These are phyloP conservation scores for Daldinia eschscholtzii DNA, from an alignment of 2,329 filamentous ascomycete genomes.

Conservation along the genomic window DNA sequence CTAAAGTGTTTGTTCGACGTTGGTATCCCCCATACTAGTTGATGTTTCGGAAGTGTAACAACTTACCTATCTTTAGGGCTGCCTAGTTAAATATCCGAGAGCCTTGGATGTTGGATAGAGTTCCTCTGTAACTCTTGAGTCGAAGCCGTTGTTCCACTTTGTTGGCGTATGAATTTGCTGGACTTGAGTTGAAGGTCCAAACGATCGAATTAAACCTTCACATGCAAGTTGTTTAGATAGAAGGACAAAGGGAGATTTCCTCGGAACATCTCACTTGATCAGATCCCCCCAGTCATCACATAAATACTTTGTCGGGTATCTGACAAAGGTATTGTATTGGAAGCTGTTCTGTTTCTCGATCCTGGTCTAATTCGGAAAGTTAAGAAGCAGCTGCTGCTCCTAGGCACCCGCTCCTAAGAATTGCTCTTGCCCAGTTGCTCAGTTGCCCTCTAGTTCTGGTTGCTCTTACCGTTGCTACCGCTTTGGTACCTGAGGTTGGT, in stretches of 20 bases:
- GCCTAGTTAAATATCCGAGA: background rate
- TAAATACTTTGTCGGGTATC: background rate
- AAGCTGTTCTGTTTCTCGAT: no score
- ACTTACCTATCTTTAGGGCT: background rate
- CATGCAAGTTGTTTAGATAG: background rate
- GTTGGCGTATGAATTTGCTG: background rate
- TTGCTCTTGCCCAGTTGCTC: background rate
- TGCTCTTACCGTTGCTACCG: background rate
- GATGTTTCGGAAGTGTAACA: background rate
- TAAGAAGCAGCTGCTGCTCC: background rate
- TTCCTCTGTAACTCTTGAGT: background rate
- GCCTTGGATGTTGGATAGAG: background rate
- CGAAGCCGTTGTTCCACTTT: background rate
- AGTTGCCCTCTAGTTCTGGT: background rate
- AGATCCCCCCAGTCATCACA: background rate
- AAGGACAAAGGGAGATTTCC: background rate
- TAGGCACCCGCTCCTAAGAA: background rate
- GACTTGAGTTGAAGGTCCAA: background rate
- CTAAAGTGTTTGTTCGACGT: conserved; percentile 1
- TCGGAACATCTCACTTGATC: background rate
- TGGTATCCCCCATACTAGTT: conserved; percentile 5
- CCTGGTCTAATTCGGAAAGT: background rate
- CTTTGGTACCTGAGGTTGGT: background rate
- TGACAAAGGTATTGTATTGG: background rate
- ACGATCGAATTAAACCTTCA: background rate